phyloP scores from a whole-genome alignment of 106 monocot genomes.

The Dendrobium nobile region DNA sequence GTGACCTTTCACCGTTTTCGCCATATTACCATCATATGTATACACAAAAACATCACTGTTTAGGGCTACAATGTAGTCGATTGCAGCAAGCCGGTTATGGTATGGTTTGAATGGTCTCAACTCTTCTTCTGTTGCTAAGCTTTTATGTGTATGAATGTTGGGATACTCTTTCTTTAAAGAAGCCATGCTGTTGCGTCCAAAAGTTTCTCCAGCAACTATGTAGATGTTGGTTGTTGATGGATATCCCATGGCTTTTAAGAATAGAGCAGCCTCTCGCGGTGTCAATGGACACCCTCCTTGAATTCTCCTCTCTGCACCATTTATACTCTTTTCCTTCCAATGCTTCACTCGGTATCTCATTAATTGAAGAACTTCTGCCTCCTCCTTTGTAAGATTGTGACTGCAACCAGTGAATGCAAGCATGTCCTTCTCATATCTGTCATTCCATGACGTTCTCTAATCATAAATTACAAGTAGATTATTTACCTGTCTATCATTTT shows the following conservation, averaged over 20 bases:
- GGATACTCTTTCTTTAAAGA: constrained; percentile 28
- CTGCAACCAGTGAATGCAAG: constrained; percentile 53
- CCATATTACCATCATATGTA: constrained; percentile 58
- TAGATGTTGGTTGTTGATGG: constrained; percentile 37
- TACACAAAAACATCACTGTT: constrained; percentile 54
- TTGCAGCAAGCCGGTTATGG: constrained; percentile 41
- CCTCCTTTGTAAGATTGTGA: constrained; percentile 30
- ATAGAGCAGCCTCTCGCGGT: constrained; percentile 33
- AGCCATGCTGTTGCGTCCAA: constrained; percentile 27
- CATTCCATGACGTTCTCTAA: background rate
- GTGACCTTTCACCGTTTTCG: constrained; percentile 47
- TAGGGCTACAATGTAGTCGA: constrained; percentile 47
- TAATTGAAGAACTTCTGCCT: constrained; percentile 25
- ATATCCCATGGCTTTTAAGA: constrained; percentile 50
- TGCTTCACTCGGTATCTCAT: constrained; percentile 35
- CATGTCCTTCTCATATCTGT: constrained; percentile 67
- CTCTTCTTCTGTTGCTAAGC: constrained; percentile 30
- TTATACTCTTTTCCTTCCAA: constrained; percentile 62
- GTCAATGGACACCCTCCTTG: constrained; percentile 60
- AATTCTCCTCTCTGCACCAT: constrained; percentile 25
- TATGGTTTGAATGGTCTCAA: constrained; percentile 25
- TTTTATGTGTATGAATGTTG: constrained; percentile 34
- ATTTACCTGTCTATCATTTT: too few species aligned
- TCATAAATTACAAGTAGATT: background rate
- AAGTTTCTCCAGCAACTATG: constrained; percentile 39